phyloP scores from a whole-genome alignment of 257 asterid genomes.

The Thymus mandschuricus region DNA sequence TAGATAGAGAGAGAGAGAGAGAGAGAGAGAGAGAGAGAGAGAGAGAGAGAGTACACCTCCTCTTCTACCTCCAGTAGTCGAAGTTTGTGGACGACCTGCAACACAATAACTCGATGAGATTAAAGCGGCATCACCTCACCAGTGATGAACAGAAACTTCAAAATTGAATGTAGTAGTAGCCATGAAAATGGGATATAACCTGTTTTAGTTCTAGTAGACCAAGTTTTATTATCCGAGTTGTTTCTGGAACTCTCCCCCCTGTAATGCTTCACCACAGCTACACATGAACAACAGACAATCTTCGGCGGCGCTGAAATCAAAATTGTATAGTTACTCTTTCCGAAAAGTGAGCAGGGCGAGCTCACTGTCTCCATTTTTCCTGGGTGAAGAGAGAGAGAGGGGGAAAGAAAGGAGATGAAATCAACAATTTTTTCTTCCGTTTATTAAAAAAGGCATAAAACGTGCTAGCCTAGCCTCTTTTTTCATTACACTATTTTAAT shows the following conservation, averaged over 20 bases:
- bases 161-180: constrained; percentile 10
- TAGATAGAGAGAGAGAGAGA: no score
- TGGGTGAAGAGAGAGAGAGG: not conserved
- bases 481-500: no score
- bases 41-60: constrained; percentile 21
- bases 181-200: constrained; percentile 18
- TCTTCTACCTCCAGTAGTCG: constrained; percentile 24
- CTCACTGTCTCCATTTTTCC: constrained; percentile 39
- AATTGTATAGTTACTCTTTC: not conserved
- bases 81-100: constrained; percentile 30
- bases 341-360: constrained; percentile 30
- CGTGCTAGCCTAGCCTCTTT: not conserved
- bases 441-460: not conserved
- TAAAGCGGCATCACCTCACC: not conserved
- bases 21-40: no score
- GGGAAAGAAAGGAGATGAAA: not conserved
- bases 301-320: constrained; percentile 31
- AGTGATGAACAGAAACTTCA: constrained; percentile 4
- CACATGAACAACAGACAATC: constrained; percentile 31
- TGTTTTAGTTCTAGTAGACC: constrained; percentile 33
- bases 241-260: constrained; percentile 29
- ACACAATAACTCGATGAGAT: constrained; percentile 15
- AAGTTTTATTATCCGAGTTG: constrained; percentile 31
- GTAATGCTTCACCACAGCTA: constrained; percentile 29
- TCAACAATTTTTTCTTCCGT: not conserved